Base-by-base conservation (phyloP, 805 yeast species). In the Metschnikowia vanudenii region DNA sequence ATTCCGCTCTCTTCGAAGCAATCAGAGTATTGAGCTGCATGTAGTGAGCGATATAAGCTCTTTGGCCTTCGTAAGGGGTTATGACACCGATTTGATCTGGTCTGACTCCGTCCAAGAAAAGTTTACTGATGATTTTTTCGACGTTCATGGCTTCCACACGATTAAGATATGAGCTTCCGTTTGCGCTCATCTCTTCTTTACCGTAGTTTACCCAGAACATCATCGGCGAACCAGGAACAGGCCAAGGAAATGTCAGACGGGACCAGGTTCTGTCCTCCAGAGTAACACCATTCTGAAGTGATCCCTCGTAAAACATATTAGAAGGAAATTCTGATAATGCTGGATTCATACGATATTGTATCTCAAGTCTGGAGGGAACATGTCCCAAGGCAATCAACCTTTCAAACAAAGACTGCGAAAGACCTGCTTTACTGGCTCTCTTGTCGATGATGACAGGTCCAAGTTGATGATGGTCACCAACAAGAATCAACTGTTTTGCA, bases 291-390 rank as follows among this genome's bases (percentile, higher is more conserved):
- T 91, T 90, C 64, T 90, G 97, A 55, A 91, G 76, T 36, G 85
- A 77, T 26, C 97, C 97, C 57, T 91, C 97, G 63, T 91, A 91
- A 59, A 89, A 91, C 87, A 87, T 84, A 62, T 89, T 88, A 56
- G 92, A 82, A 22, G 97, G 85, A 61, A 89, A 91, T 58, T 88
- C 96, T 53, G 92, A 80, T 43, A 91, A 67, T 51, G 83, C 75
- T 8, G 97, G 97, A 60, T 91, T 85, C 97, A 91, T 91, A 69
- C 98, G 84, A 67, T 91, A 91, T 65, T 91, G 98, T 29, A 90
- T 96, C 55, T 88, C 95, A 44, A 91, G 74, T 53, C 97, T 71
- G 51, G 88, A 81, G 9, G 97, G 97, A 9, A 79, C 76, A 60
- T 88, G 91, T 2, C 96, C 96, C 49, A 89, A 75, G 12, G 83